Conservation (phyloP, 1,139 yeast species). For the Saccharomyces hybrid region DNA sequence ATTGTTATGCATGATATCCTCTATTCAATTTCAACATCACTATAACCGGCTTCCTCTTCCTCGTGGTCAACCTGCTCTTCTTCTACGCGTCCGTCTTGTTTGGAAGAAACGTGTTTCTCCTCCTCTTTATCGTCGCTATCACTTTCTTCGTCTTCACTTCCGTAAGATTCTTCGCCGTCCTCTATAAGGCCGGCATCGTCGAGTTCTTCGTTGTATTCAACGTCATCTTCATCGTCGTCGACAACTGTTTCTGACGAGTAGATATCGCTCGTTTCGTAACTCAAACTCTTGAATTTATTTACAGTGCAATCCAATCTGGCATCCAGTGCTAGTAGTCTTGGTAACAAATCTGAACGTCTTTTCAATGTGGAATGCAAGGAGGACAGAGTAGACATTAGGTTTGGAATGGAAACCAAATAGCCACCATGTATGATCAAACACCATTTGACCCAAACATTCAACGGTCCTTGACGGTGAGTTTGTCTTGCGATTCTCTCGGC, state of each 20-base stretch:
- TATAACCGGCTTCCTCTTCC: slow-evolving; percentile 29
- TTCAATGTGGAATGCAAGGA: slow-evolving; percentile 70
- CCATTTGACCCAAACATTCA: slow-evolving; percentile 91
- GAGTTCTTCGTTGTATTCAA: slow-evolving; percentile 37
- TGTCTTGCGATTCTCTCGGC: slow-evolving; percentile 76
- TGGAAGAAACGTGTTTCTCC: slow-evolving; percentile 16
- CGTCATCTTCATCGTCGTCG: slow-evolving; percentile 35
- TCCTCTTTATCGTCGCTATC: slow-evolving; percentile 31
- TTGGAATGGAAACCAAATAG: slow-evolving; percentile 57
- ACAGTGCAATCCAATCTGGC: slow-evolving; percentile 69
- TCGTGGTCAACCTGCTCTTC: slow-evolving; percentile 17
- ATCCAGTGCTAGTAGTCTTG: slow-evolving; percentile 72
- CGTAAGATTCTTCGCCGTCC: slow-evolving; percentile 33
- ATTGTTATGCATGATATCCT: neutral
- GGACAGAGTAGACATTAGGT: slow-evolving; percentile 58
- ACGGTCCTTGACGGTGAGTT: slow-evolving; percentile 55
- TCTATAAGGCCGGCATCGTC: slow-evolving; percentile 37
- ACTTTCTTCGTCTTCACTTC: slow-evolving; percentile 28
- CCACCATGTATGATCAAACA: slow-evolving; percentile 88
- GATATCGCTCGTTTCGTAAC: neutral
- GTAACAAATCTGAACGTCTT: slow-evolving; percentile 66
- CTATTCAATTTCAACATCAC: slow-evolving; percentile 30
- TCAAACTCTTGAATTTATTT: slow-evolving; percentile 48
- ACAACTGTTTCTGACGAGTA: neutral
- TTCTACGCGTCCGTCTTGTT: slow-evolving; percentile 7